Evolutionary conservation across 345 rosid genomes (phyloP).

Genomic region (Salix suchowensis): DNA sequence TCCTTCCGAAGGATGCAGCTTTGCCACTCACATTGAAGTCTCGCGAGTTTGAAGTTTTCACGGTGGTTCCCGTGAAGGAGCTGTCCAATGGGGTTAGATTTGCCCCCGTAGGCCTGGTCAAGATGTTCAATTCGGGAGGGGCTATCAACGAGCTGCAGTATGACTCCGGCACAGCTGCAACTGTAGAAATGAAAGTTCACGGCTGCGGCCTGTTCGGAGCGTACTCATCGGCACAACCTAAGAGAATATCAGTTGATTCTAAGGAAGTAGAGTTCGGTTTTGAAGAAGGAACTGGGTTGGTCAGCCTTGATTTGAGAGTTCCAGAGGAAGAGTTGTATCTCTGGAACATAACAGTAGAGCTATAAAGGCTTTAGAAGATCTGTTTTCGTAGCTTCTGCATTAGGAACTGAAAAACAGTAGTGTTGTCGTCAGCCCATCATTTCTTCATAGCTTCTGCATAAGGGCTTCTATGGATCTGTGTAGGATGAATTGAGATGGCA

Average conservation of each 20-base stretch:
- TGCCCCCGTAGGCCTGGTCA: conserved; percentile 44
- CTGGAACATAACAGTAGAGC: conserved; percentile 38
- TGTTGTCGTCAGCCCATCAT: not conserved
- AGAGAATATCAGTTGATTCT: conserved; percentile 34
- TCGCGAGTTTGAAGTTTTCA: conserved; percentile 52
- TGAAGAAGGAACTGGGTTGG: conserved; percentile 36
- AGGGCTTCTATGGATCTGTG: not conserved
- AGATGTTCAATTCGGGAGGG: conserved; percentile 65
- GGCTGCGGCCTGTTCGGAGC: conserved; percentile 52
- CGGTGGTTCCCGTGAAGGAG: conserved; percentile 53
- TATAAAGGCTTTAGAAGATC: not conserved
- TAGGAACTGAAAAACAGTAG: not conserved
- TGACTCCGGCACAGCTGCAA: conserved; percentile 15
- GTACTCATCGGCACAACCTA: conserved; percentile 40
- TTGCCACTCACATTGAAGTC: conserved; percentile 56
- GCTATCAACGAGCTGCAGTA: conserved; percentile 44
- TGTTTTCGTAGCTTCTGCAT: not conserved
- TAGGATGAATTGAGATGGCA: not conserved
- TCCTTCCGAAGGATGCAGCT: conserved; percentile 49
- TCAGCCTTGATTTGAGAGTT: conserved; percentile 36
- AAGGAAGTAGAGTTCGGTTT: conserved; percentile 37
- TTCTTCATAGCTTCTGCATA: not conserved
- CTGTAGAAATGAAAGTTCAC: conserved; percentile 30
- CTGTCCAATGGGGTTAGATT: conserved; percentile 32
- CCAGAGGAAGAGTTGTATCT: conserved; percentile 44